Evolutionary conservation across 179 eudicot species (phyloP), one percentile per base, ranked within the genome.

Genomic region (Amaranthus tricolor): DNA sequence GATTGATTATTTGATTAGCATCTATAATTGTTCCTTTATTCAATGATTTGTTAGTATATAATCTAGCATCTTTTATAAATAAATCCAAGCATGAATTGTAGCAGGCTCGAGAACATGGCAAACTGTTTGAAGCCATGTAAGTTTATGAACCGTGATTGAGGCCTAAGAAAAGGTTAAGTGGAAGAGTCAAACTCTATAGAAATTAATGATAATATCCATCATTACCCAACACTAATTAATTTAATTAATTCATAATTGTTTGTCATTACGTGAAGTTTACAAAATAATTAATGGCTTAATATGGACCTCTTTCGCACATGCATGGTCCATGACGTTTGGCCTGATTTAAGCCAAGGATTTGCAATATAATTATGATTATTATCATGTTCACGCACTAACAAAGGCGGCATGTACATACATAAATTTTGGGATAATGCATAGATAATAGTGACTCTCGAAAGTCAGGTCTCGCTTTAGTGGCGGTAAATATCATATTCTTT

Each of bases 351-450:
- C 8, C 21, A 51, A 62, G 21, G 55, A 49, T 51, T 51, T 13
- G 58, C 16, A 21, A 21, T 45, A 68, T 68, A 52, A 50, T 67
- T 67, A 67, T 31, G 40, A 31, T 31, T 4, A 31, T 31, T 31
- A 47, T 68, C 52, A 12, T 21, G 17, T 19, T n/a, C 10, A 59
- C 31, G 6, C 59, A 13, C 58, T 68, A 45, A 52, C 58, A 68
- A 68, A 21, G 47, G 17, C 59, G 47, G 71, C 71, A 67, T 50
- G 71, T 43, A 20, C 19, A 19, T 13, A 67, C 71, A 49, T 10
- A 49, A 62, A 40, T 10, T 40, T 63, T 49, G 67, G 67, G 67
- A 49, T 63, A 63, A 63, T 63, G 70, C 70, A 66, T 19, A 31
- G 40, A 31, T 31, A 31, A 31, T 31, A 31, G 40, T 31, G 40